Base-by-base conservation (phyloP, 177 flowering plant species). In the Telopea speciosissima region DNA sequence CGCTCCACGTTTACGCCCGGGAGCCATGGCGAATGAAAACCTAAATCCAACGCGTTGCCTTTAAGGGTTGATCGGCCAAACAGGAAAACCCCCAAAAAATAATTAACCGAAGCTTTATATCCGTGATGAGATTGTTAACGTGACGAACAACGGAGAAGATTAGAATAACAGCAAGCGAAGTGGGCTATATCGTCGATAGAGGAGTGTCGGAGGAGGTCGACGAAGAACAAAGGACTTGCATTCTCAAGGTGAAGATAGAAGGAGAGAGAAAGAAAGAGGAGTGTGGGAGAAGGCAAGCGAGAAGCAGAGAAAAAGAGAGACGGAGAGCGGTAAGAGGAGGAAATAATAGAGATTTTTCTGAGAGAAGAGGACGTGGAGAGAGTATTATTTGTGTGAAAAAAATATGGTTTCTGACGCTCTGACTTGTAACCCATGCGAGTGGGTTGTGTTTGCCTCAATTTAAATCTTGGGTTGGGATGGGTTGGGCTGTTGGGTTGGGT, bases 1-100 rank as follows among this genome's bases (percentile, higher is more conserved):
- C 22, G 86, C 90, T 79, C 92, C 94, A 60, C 68, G 85, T 81
- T 74, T 85, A 62, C 96, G 90, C 83, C 86, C 88, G 70, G 89
- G 89, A 81, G 97, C 87, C 98, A 91, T 93, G 83, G 85, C 82
- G 82, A 45, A 22, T 21, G 19, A 67, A 79, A 74, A 77, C 82
- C 79, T 71, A 73, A 79, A 74, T 63, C 71, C 81, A 63, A 70
- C 69, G 62, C 70, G 56, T 58, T 6, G 3, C 9, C 61, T 19
- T 58, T 8, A 19, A 19, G 23, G 22, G 6, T 0, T 16, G 9
- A 19, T n/a, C 9, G 6, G 5, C n/a, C 23, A 58, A 16, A 8
- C 7, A 58, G 23, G 9, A 8, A 58, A 54, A 58, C 8, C 61
- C 61, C n/a, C 7, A 58, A 52, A 52, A 52, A 52, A 52, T 1